A percentile compares a stretch with the other conserved stretches of the same genome.
Conservation (phyloP, 192 early-diverging fungal genomes). For the Kickxella alabastrina region DNA sequence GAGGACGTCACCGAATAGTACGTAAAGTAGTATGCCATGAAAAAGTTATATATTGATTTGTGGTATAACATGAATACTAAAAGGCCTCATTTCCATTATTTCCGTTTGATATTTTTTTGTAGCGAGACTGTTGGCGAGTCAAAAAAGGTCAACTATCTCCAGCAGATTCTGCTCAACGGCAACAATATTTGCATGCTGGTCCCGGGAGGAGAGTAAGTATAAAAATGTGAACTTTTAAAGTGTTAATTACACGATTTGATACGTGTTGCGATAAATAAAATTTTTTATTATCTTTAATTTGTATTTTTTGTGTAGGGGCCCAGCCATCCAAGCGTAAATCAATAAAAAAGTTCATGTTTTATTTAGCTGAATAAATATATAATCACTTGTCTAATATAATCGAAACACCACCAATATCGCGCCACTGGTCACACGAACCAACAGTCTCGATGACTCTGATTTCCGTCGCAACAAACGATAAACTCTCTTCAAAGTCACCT, state of each 20-base stretch:
- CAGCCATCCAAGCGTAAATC: no score
- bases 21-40: slow-evolving; percentile 39
- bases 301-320: no score
- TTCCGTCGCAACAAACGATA: slow-evolving; percentile 25
- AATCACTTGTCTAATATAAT: no score
- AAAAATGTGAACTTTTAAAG: slow-evolving; percentile 1
- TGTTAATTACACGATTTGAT: no score
- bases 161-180: slow-evolving; percentile 93
- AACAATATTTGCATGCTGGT: slow-evolving; percentile 96
- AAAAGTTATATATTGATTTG: not conserved
- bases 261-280: no score
- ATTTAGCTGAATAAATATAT: no score
- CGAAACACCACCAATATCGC: slow-evolving; percentile 23
- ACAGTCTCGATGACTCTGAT: slow-evolving; percentile 20
- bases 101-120: slow-evolving; percentile 58
- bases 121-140: slow-evolving; percentile 70
- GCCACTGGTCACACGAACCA: slow-evolving; percentile 29
- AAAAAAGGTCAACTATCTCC: slow-evolving; percentile 66
- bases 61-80: not conserved
- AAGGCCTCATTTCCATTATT: not conserved
- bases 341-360: no score
- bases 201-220: slow-evolving; percentile 40
- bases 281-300: no score
- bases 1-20: slow-evolving; percentile 87
- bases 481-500: not conserved